A percentile compares a stretch with the other conserved stretches of the same genome.
Evolutionary conservation across 1,139 yeast genomes (phyloP).

Genomic region (Scheffersomyces cryptocercus): DNA sequence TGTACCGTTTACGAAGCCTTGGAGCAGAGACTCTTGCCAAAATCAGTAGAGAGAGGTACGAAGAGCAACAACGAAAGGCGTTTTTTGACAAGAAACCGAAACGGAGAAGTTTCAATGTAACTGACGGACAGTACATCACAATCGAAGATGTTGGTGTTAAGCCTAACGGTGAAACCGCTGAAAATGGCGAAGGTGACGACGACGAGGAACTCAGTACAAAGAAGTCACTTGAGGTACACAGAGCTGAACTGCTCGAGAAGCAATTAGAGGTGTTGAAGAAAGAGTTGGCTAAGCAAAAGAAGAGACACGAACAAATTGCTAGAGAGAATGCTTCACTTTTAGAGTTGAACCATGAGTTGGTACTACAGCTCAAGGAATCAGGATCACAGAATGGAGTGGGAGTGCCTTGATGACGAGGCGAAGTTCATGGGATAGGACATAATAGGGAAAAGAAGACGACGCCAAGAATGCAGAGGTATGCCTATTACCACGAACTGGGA

Average conservation of each 20-base stretch:
- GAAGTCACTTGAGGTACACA: constrained; percentile 12
- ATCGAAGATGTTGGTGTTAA: background rate
- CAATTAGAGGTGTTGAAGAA: constrained; percentile 22
- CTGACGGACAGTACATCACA: constrained; percentile 5
- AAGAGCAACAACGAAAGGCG: constrained; percentile 12
- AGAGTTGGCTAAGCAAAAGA: constrained; percentile 26
- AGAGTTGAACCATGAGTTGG: constrained; percentile 35
- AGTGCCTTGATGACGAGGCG: too few species aligned
- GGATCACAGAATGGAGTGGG: too few species aligned
- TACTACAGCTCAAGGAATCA: constrained; percentile 5
- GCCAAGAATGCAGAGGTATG: too few species aligned
- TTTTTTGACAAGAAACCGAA: constrained; percentile 1
- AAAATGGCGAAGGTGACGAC: constrained; percentile 1
- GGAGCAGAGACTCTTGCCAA: constrained; percentile 29
- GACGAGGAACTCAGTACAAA: constrained; percentile 5
- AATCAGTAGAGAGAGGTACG: constrained; percentile 25
- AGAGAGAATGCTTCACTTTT: constrained; percentile 33
- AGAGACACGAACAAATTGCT: constrained; percentile 25
- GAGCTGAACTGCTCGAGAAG: constrained; percentile 15
- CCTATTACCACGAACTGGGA: too few species aligned
- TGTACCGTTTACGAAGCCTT: constrained; percentile 20
- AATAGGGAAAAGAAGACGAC: too few species aligned
- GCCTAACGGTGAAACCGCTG: background rate
- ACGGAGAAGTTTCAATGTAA: background rate
- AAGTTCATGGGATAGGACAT: too few species aligned